These are phyloP conservation scores for Intubia oerlemansii DNA, from an alignment of 2,329 filamentous ascomycete species.

Conservation along the genomic window DNA sequence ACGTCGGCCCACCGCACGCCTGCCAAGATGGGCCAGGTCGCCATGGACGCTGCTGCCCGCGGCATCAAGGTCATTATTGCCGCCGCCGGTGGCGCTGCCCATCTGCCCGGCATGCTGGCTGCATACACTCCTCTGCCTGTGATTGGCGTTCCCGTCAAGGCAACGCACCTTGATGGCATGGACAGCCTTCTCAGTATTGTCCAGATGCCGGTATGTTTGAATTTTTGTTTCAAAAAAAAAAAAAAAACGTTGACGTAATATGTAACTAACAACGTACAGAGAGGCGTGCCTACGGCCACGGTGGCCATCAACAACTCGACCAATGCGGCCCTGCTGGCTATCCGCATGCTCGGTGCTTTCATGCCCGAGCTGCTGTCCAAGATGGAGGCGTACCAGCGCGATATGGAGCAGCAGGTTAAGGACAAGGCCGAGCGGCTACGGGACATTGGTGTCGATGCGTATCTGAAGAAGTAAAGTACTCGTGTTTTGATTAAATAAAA, in stretches of 20 bases:
- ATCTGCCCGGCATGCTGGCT: slow-evolving; percentile 55
- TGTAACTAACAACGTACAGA: slow-evolving; percentile 12
- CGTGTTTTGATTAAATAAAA: not conserved
- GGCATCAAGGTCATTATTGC: slow-evolving; percentile 58
- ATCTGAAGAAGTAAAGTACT: slow-evolving; percentile 4
- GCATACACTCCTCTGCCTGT: slow-evolving; percentile 52
- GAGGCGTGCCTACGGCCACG: slow-evolving; percentile 33
- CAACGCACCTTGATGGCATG: slow-evolving; percentile 47
- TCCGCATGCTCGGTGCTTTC: slow-evolving; percentile 9
- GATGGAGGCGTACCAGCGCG: slow-evolving; percentile 36
- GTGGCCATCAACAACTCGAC: slow-evolving; percentile 66
- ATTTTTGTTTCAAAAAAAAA: slow-evolving; percentile 12
- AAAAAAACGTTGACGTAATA: no score
- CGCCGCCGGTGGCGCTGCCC: slow-evolving; percentile 53
- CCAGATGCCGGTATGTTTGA: slow-evolving; percentile 43
- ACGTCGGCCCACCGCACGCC: slow-evolving; percentile 66
- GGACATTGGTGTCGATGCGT: slow-evolving; percentile 26
- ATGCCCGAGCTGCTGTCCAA: slow-evolving; percentile 28
- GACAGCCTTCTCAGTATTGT: slow-evolving; percentile 55
- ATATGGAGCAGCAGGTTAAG: slow-evolving; percentile 39
- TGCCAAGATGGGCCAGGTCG: slow-evolving; percentile 45
- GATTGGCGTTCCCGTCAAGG: slow-evolving; percentile 59
- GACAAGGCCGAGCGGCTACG: slow-evolving; percentile 35
- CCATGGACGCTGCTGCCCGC: slow-evolving; percentile 36
- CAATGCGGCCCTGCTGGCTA: slow-evolving; percentile 28